Conservation (phyloP, 2,329 filamentous ascomycete species). For the Aureobasidium melanogenum region DNA sequence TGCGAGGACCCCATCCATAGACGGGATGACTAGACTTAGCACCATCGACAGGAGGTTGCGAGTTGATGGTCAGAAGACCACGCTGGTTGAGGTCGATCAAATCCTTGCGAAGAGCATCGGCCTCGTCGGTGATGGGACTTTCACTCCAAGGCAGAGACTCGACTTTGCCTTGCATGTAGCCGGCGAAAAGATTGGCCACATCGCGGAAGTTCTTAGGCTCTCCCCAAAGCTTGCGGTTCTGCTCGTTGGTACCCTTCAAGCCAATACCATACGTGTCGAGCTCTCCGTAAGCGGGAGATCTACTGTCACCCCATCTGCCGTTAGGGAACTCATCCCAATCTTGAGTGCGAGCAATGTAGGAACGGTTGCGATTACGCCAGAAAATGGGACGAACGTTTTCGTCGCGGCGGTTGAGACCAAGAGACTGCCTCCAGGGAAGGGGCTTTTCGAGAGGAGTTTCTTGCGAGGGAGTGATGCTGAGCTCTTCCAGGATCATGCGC, state of each 20-base stretch:
- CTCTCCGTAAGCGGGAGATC: constrained; percentile 92
- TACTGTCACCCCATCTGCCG: constrained; percentile 94
- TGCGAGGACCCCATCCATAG: constrained; percentile 88
- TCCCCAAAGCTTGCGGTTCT: constrained; percentile 93
- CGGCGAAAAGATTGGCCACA: constrained; percentile 72
- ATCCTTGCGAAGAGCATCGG: constrained; percentile 65
- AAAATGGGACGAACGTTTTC: constrained; percentile 98
- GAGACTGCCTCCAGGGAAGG: constrained; percentile 93
- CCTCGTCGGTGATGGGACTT: constrained; percentile 72
- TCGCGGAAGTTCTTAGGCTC: constrained; percentile 72
- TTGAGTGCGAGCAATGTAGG: constrained; percentile 88
- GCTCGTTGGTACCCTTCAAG: constrained; percentile 87
- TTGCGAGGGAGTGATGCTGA: constrained; percentile 69
- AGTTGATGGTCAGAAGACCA: constrained; percentile 92
- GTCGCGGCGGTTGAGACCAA: constrained; percentile 76
- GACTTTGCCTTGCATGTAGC: constrained; percentile 73
- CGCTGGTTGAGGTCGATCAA: constrained; percentile 76
- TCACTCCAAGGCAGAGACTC: constrained; percentile 91
- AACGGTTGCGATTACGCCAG: constrained; percentile 95
- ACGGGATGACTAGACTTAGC: constrained; percentile 78
- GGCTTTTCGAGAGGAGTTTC: constrained; percentile 75
- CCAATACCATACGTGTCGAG: constrained; percentile 91
- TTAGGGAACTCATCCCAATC: constrained; percentile 99
- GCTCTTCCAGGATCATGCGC: constrained; percentile 84
- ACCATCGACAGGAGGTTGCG: constrained; percentile 88